phyloP scores from a whole-genome alignment of 192 early-diverging fungal genomes.

The Coemansia sp. region DNA sequence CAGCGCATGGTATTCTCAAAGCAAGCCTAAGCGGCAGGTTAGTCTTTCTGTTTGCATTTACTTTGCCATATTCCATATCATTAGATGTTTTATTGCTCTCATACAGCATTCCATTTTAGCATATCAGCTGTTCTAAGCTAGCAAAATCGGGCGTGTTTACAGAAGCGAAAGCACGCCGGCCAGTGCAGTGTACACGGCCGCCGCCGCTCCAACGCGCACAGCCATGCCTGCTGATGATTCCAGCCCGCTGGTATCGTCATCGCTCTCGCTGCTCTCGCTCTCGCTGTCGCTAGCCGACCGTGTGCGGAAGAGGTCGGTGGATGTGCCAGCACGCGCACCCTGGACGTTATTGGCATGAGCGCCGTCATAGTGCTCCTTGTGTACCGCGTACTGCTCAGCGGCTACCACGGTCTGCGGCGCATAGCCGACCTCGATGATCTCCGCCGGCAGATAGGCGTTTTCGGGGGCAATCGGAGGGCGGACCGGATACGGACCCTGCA shows the following conservation, averaged over 20 bases:
- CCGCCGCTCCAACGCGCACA: background rate
- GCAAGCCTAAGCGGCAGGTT: background rate
- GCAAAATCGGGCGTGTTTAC: background rate
- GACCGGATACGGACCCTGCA: too few species aligned
- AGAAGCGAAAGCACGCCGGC: background rate
- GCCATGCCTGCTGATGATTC: background rate
- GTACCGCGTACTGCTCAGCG: constrained; percentile 26
- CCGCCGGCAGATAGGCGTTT: background rate
- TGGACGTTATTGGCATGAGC: background rate
- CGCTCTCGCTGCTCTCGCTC: constrained; percentile 4
- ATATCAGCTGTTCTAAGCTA: background rate
- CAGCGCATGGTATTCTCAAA: constrained; percentile 1
- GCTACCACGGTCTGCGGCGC: constrained; percentile 28
- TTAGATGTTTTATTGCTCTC: background rate
- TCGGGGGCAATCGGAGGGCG: too few species aligned
- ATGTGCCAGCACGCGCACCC: constrained; percentile 6
- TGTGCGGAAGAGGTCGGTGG: background rate
- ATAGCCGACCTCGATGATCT: constrained; percentile 31
- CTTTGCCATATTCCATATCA: too few species aligned
- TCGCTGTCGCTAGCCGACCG: background rate
- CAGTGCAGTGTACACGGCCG: background rate
- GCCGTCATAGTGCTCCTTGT: constrained; percentile 1
- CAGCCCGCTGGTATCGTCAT: constrained; percentile 3
- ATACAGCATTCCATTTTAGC: background rate
- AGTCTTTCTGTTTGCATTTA: background rate